Base-by-base conservation (phyloP, 257 asterid species). In the Nicotiana tabacum region DNA sequence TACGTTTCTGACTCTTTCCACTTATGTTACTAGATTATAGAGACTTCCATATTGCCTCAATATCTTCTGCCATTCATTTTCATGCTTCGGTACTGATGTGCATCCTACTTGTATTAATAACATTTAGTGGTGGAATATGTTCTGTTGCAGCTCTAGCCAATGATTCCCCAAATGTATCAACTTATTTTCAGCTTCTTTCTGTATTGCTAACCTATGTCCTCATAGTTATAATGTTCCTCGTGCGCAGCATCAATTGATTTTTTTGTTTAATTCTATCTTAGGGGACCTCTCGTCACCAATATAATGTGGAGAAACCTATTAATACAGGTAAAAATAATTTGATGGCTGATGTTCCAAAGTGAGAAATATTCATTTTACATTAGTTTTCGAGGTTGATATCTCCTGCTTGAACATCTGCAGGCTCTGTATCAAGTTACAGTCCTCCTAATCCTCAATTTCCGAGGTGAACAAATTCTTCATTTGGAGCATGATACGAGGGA, bases 271-370 rank as follows among this genome's bases (percentile, higher is more conserved):
- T 81, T 85, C 57, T 43, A 32, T 89, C 87, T 65, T 82, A 95
- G 99, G 97, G 99, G 94, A 86, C 99, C 99, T 84, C 92, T 96
- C 11, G 92, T 96, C 79, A 94, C 99, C 81, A 94, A 96, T 86
- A 90, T 94, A 84, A 93, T 96, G 99, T 96, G 99, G 99, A 92
- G 99, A 91, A 96, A 96, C 88, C 83, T 94, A 88, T 33, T 94
- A 64, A 83, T 95, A 83, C 99, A 95, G 99, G 99, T 95, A 91
- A 32, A 21, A 29, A 37, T 13, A 5, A 24, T 27, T 15, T 61
- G 37, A 60, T 8, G 39, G 65, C 53, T 37, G 18, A 56, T 66
- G 30, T 57, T 76, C 43, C 77, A 29, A 29, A 32, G 24, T 30
- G 27, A 4, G 21, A 21, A 65, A 70, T 51, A 70, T 70, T 21